These are phyloP conservation scores for Kwoniella botswanensis DNA, from an alignment of 768 basidiomycete species.

Conservation along the genomic window DNA sequence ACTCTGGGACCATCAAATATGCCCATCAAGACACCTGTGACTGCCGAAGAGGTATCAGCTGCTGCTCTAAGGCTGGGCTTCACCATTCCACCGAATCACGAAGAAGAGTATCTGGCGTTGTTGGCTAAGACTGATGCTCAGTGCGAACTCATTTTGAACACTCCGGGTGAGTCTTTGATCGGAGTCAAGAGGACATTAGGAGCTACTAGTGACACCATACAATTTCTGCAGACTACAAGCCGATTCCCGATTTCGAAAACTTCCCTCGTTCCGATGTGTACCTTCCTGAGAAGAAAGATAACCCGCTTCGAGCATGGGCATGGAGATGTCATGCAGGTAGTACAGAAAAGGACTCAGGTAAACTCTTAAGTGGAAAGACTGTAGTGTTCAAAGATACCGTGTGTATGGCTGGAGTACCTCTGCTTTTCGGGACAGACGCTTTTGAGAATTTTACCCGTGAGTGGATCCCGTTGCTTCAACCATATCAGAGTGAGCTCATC, in stretches of 20 bases:
- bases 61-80: constrained; percentile 36
- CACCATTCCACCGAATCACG: constrained; percentile 32
- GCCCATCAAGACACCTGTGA: constrained; percentile 5
- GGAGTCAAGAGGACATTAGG: not conserved
- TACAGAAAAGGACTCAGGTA: constrained; percentile 2
- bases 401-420: constrained; percentile 60
- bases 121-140: constrained; percentile 36
- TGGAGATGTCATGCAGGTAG: constrained; percentile 31
- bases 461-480: constrained; percentile 10
- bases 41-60: constrained; percentile 5
- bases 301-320: constrained; percentile 42
- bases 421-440: constrained; percentile 61
- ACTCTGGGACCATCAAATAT: not conserved
- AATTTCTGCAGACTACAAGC: constrained; percentile 36
- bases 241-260: constrained; percentile 29
- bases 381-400: constrained; percentile 63
- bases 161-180: constrained; percentile 25
- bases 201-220: not conserved
- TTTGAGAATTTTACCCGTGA: constrained; percentile 57
- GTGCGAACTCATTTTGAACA: constrained; percentile 23
- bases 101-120: constrained; percentile 38
- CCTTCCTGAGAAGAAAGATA: constrained; percentile 33
- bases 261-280: constrained; percentile 47
- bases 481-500: not conserved
- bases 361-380: constrained; percentile 58